Base-by-base conservation (phyloP, 2,329 filamentous ascomycete genomes). In the Neonectria ditissima region DNA sequence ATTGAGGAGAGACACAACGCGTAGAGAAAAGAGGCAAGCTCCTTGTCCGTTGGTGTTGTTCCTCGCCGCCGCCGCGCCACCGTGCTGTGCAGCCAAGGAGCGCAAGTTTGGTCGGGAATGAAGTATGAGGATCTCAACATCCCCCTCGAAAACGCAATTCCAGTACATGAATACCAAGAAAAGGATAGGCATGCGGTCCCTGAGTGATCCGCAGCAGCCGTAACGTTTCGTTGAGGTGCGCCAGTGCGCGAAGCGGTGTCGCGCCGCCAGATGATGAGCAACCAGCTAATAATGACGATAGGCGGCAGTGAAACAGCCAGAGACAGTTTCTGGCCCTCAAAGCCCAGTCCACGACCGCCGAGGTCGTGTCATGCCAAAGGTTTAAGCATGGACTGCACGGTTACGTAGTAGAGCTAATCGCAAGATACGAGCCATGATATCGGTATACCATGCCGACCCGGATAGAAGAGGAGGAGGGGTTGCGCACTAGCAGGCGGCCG, bases 261-360 rank as follows among this genome's bases (percentile, higher is more conserved):
- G 55, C 24, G 32, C 39, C 41, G 22, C 37, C 67, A 65, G 57
- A 69, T 72, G 67, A 71, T 71, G 68, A 72, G 70, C 67, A 73
- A 59, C 63, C 51, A 57, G 53, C 60, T 58, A 69, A 72, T 67
- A 69, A 72, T 72, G 70, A 72, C 70, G 70, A 69, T 68, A 59
- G 43, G 52, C 50, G 43, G 52, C 50, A 51, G 39, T 56, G 50
- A 41, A 59, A 59, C 56, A 54, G 30, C 28, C 47, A 20, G 16
- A 32, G 53, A 58, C 47, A 54, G 50, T 55, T 32, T 50, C 51
- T 20, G 37, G n/a, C 43, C 58, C 28, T 44, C 32, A 37, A 37
- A 51, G 58, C 54, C 22, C 26, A 34, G n/a, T 30, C 26, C 8
- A 11, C 43, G 48, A 50, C 43, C 24, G 47, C 54, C 47, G 55